Conservation (phyloP, 768 basidiomycete species). For the Suillus occidentalis region DNA sequence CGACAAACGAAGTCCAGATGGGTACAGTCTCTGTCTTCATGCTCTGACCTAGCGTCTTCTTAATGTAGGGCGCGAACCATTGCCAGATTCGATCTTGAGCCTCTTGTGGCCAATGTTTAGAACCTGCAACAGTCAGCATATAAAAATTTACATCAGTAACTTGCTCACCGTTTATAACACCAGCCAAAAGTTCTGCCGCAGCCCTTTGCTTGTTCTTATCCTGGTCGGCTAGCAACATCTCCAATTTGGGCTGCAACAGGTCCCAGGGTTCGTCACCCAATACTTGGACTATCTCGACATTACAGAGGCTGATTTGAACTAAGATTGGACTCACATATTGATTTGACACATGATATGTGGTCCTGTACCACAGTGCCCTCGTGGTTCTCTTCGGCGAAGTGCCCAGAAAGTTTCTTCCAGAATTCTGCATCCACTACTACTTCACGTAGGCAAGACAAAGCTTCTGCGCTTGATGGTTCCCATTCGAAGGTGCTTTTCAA, state of each 20-base stretch:
- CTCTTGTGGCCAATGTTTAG: slow-evolving; percentile 83
- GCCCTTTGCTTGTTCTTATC: slow-evolving; percentile 88
- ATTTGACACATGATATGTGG: slow-evolving; percentile 71
- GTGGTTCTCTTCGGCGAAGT: slow-evolving; percentile 79
- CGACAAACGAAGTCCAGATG: slow-evolving; percentile 78
- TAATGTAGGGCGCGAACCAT: slow-evolving; percentile 75
- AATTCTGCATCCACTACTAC: slow-evolving; percentile 49
- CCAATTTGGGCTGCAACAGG: slow-evolving; percentile 58
- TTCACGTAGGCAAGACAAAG: slow-evolving; percentile 50
- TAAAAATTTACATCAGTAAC: not conserved
- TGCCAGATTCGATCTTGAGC: slow-evolving; percentile 71
- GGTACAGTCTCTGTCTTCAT: slow-evolving; percentile 80
- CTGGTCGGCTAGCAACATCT: slow-evolving; percentile 62
- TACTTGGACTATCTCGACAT: slow-evolving; percentile 51
- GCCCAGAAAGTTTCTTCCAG: slow-evolving; percentile 68
- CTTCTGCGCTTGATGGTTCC: slow-evolving; percentile 52
- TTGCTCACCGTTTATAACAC: slow-evolving; percentile 57
- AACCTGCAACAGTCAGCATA: slow-evolving; percentile 45
- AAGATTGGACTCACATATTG: slow-evolving; percentile 54
- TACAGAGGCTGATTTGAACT: not conserved
- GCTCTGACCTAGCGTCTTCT: slow-evolving; percentile 63
- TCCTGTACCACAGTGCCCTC: slow-evolving; percentile 64
- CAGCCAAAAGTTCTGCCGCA: slow-evolving; percentile 81
- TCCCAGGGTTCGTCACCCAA: slow-evolving; percentile 60
- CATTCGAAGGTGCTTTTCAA: slow-evolving; percentile 56